Evolutionary conservation across 345 rosid species (phyloP).

Genomic region (Salix dunnii): DNA sequence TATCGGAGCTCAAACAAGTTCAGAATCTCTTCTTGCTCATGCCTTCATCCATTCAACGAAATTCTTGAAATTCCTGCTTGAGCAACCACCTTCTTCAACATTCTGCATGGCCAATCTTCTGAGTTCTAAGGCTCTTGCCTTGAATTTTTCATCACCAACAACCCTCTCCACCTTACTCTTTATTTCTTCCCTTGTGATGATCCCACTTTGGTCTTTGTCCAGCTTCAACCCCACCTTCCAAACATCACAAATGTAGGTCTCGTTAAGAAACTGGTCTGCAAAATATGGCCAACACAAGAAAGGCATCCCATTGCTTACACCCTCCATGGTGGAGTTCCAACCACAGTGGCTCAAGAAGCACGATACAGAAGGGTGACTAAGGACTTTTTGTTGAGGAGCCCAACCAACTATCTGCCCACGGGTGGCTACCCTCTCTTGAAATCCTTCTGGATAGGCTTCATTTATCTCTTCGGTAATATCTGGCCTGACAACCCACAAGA

Average conservation of each 20-base stretch:
- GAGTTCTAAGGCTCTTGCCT: background rate
- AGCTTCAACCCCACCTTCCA: background rate
- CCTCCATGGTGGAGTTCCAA: slow-evolving; percentile 1
- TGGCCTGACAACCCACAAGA: slow-evolving; percentile 5
- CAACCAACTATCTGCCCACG: background rate
- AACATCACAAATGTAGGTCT: background rate
- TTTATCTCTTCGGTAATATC: background rate
- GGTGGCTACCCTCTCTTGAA: background rate
- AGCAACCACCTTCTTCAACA: slow-evolving; percentile 9
- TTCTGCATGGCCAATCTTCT: background rate
- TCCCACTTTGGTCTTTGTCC: background rate
- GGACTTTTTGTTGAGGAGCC: background rate
- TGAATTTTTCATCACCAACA: background rate
- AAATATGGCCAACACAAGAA: background rate
- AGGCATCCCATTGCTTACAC: background rate
- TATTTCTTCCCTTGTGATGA: background rate
- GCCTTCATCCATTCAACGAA: background rate
- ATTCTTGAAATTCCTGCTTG: background rate
- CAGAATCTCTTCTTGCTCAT: background rate
- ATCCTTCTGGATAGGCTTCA: background rate
- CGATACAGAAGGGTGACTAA: background rate
- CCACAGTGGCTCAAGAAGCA: slow-evolving; percentile 5
- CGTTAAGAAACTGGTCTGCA: background rate
- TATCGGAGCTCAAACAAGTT: background rate
- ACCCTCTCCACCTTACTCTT: background rate